Percentiles rank a stretch among this genome's conserved stretches.
Conservation (phyloP, 1,284 basidiomycete species). For the Rhodotorula sp. region DNA sequence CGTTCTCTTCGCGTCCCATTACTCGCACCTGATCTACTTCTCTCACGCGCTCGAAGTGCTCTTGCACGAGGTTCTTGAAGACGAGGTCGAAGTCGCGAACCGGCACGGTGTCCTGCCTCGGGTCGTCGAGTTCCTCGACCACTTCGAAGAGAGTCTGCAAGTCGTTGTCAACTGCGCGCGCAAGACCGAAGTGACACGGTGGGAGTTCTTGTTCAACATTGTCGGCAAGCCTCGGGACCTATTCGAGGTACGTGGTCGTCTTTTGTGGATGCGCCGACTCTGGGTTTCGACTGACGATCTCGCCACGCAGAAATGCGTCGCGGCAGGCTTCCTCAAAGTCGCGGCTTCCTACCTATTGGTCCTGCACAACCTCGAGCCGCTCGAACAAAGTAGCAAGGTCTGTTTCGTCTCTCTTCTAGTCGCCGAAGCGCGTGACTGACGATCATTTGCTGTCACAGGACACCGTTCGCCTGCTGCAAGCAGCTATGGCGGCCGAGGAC, state of each 20-base stretch:
- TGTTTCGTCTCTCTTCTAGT: not conserved
- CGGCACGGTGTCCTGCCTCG: conserved; percentile 58
- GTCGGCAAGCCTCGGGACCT: conserved; percentile 80
- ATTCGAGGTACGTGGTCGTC: conserved; percentile 66
- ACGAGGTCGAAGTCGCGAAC: conserved; percentile 45
- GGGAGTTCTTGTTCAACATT: conserved; percentile 81
- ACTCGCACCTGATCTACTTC: conserved; percentile 86
- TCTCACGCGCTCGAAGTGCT: conserved; percentile 91
- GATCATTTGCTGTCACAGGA: conserved; percentile 52
- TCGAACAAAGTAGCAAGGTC: conserved; percentile 64
- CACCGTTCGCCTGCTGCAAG: conserved; percentile 70
- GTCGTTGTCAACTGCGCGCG: conserved; percentile 94
- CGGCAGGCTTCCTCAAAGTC: conserved; percentile 72
- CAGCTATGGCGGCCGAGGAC: conserved; percentile 67
- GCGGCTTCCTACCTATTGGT: conserved; percentile 92
- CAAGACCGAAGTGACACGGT: conserved; percentile 91
- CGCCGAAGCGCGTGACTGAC: not conserved
- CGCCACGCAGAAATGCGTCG: conserved; percentile 65
- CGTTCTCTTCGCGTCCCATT: conserved; percentile 79
- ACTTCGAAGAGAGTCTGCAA: conserved; percentile 84
- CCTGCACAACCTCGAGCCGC: conserved; percentile 84
- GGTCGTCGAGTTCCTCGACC: conserved; percentile 86
- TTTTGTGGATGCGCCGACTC: conserved; percentile 8
- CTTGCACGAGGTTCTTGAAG: conserved; percentile 88
- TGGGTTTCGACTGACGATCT: not conserved